A percentile compares a stretch with the other conserved stretches of the same genome.
phyloP scores from a whole-genome alignment of 768 basidiomycete species.

The Xerocomellus amylosporus region DNA sequence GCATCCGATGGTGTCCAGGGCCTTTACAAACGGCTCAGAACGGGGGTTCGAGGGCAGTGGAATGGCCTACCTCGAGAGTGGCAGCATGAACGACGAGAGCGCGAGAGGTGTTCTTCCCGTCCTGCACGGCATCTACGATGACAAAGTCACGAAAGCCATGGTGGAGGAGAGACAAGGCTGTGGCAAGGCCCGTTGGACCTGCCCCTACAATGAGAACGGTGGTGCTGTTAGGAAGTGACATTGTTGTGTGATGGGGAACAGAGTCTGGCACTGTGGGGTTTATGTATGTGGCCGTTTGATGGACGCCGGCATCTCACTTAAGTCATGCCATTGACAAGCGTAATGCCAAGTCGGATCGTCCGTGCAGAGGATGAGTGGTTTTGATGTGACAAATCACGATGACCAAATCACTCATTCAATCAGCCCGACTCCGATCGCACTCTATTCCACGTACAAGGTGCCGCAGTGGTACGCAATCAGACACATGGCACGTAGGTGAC shows the following conservation, averaged over 20 bases:
- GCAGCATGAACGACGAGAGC: constrained; percentile 52
- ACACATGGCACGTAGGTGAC: too few species aligned
- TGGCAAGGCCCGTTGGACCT: constrained; percentile 48
- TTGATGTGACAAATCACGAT: background rate
- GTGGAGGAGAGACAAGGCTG: constrained; percentile 45
- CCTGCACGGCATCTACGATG: constrained; percentile 40
- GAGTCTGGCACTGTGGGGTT: background rate
- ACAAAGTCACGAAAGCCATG: constrained; percentile 42
- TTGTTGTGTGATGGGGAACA: background rate
- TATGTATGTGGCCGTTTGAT: background rate
- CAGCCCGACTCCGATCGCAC: too few species aligned
- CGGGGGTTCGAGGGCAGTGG: background rate
- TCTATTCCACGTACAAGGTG: too few species aligned
- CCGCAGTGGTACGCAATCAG: too few species aligned
- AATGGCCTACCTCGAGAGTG: constrained; percentile 44
- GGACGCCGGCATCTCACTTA: background rate
- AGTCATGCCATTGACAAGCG: background rate
- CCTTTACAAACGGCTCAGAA: constrained; percentile 18
- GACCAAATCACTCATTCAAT: background rate
- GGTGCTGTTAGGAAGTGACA: constrained; percentile 36
- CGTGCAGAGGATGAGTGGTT: too few species aligned
- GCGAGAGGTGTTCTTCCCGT: constrained; percentile 43
- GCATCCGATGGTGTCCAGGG: constrained; percentile 43
- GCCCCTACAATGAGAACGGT: constrained; percentile 51
- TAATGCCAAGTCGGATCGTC: background rate